Evolutionary conservation across 192 early-diverging fungal genomes (phyloP), one percentile per base, ranked within the genome.

Genomic region (Backusella sp.): DNA sequence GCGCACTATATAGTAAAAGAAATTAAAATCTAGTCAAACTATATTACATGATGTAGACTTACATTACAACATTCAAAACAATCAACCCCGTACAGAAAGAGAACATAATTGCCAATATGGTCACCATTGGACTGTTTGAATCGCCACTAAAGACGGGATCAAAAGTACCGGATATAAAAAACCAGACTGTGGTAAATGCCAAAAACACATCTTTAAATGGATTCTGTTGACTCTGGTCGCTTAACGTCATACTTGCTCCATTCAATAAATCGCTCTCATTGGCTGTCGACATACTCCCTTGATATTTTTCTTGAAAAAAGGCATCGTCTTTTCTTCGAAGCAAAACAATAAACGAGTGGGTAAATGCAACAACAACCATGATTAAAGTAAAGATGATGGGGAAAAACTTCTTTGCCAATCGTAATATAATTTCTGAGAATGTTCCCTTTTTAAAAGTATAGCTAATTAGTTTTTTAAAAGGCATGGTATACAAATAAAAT

Each of bases 331-430:
- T 17, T 30, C 37, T 44, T 9, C 30, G 65, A 12, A 74, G 34
- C 19, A 74, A 23, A 34, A 46, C 26, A 44, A 74, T 74, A 67
- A 66, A 74, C 9, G 65, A 42, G 14, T 67, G 73, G 19, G 73
- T 32, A 19, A 74, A 74, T 8, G 65, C 42, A 67, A 36, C 8
- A 19, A 67, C 36, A 34, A 67, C 37, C 41, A 74, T n/a, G 7
- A 52, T 0, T 42, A 67, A 4, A 15, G 66, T 42, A 5, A 42
- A 44, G 1, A 74, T 21, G 17, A 74, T 32, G 5, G 73, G 36
- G 2, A 30, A 8, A 2, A 74, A 39, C 9, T 66, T 59, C 28
- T 49, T 67, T 34, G 23, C 26, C 0, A 74, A 11, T 15, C 34
- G 65, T 30, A 74, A 30, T 0, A 74, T 65, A 46, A 66, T 74